Evolutionary conservation across 176 grass and related monocot species (phyloP), one percentile per base, ranked within the genome.

Genomic region (Oryza meridionalis): DNA sequence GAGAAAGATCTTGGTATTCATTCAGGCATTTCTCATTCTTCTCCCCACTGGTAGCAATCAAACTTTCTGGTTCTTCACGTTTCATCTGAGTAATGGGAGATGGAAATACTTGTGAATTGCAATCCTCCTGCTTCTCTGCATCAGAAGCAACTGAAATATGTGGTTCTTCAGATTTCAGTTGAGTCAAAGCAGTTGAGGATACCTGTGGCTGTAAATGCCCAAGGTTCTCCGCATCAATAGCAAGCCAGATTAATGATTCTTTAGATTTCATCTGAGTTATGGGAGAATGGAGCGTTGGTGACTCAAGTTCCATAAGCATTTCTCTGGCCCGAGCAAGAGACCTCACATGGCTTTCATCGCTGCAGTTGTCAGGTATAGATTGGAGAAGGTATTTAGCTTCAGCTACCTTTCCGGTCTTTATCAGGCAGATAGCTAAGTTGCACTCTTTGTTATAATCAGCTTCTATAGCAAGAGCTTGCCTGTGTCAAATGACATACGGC

Each of bases 371-470:
- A 62, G 84, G 89, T 84, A 94, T 70, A 75, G 55, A 50, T 72
- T 89, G 69, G 19, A 94, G 84, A 69, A 91, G 69, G 63, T 86
- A 89, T 65, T 85, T 91, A 49, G 89, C 92, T 82, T 94, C 89
- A 66, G 51, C 55, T 35, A 85, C 25, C 65, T 88, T 91, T 82
- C 92, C 89, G 11, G 78, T 79, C 73, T 87, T 94, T 81, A 91
- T 94, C 81, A 91, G 82, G 82, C 89, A 94, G 27, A 91, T 89
- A 69, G 89, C 89, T 73, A 94, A 87, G 53, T 94, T 94, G 79
- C 92, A 94, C 78, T 91, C 87, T 73, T 85, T 91, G 81, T 91
- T 91, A 82, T 85, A 84, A 78, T 91, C 89, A 77, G 81, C 72
- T 82, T 94, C 81, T 27, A 91, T 79, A 69, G 89, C 77, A 80